A percentile compares a stretch with the other conserved stretches of the same genome.
Conservation (phyloP, 306 rosid genomes). For the Vigna hirtella region DNA sequence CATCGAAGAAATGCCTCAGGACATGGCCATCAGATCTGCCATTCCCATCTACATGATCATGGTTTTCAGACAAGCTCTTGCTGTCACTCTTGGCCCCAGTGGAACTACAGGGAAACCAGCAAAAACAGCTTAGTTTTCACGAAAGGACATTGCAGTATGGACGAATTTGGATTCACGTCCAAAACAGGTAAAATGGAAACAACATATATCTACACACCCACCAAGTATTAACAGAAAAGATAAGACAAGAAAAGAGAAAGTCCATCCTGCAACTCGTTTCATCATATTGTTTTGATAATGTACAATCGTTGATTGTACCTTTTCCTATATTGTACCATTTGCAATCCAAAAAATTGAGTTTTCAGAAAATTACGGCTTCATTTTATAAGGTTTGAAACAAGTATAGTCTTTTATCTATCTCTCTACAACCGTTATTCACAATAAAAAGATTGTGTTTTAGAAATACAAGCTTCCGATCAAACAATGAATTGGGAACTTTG, state of each 20-base stretch:
- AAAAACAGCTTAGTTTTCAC: neutral
- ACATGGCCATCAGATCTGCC: neutral
- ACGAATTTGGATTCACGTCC: no score
- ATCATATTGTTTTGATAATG: neutral
- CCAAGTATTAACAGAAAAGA: neutral
- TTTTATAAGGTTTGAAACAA: neutral
- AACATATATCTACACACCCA: no score
- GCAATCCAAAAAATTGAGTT: neutral
- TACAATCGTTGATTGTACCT: no score
- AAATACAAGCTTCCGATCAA: no score
- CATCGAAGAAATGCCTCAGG: conserved; percentile 22
- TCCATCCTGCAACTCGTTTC: neutral
- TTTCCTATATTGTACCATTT: neutral
- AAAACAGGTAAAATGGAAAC: no score
- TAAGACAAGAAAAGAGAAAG: neutral
- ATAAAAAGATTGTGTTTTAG: no score
- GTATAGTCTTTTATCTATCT: neutral
- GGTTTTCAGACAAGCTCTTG: neutral
- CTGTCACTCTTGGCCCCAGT: neutral
- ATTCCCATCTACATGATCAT: conserved; percentile 3
- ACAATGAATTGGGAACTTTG: no score
- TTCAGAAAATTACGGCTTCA: neutral
- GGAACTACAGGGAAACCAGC: neutral
- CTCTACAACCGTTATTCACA: no score
- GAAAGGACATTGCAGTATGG: neutral